Percentiles rank a stretch among this genome's conserved stretches.
Conservation (phyloP, 2,329 filamentous ascomycete genomes). For the Sporothrix dimorphospora region DNA sequence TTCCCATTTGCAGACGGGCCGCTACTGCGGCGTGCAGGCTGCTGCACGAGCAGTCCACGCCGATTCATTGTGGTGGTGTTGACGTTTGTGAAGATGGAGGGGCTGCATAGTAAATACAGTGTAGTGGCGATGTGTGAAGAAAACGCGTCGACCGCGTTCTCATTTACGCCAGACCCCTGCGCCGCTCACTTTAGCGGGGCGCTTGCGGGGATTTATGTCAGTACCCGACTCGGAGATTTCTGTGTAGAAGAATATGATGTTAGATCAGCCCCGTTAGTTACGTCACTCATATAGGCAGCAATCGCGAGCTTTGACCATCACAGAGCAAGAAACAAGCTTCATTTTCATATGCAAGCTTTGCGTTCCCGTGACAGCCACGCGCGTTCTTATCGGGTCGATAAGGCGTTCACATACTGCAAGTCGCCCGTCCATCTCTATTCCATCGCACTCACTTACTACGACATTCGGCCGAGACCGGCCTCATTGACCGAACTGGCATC, state of each 20-base stretch:
- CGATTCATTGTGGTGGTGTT: conserved; percentile 26
- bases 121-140: neutral
- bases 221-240: neutral
- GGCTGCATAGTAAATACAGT: neutral
- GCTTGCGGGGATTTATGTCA: neutral
- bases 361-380: neutral
- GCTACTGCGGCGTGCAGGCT: conserved; percentile 7
- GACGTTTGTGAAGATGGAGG: neutral
- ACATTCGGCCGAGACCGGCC: neutral
- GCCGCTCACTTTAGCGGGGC: neutral
- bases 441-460: neutral
- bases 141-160: conserved; percentile 20
- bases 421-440: neutral
- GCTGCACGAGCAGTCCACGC: conserved; percentile 31
- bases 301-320: neutral
- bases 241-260: neutral
- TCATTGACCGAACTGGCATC: neutral
- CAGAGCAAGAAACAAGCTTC: neutral
- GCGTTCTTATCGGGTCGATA: neutral
- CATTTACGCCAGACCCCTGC: neutral
- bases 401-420: neutral
- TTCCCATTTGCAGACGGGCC: neutral
- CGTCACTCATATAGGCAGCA: neutral
- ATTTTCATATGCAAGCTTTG: neutral
- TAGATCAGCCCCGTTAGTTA: neutral